phyloP scores from a whole-genome alignment of 139 green algal genomes.

The Mesotaenium endlicherianum region DNA sequence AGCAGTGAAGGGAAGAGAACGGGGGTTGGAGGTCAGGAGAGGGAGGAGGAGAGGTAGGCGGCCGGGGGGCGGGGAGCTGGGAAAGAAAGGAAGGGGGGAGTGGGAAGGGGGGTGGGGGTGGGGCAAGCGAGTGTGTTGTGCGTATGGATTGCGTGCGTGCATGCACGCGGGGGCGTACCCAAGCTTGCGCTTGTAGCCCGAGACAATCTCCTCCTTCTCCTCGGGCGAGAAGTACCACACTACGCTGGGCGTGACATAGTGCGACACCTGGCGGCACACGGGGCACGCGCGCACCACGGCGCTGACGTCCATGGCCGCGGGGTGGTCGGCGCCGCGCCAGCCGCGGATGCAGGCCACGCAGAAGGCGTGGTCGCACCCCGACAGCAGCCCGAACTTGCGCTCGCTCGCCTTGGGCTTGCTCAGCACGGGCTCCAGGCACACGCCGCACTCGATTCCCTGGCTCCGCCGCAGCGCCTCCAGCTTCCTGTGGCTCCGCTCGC shows the following conservation, averaged over 20 bases:
- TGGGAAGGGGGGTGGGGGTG: not conserved
- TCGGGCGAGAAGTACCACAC: conserved; percentile 23
- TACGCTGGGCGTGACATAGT: conserved; percentile 44
- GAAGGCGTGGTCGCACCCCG: conserved; percentile 54
- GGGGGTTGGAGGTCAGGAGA: no score
- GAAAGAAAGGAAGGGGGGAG: not conserved
- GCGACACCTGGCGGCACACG: conserved; percentile 11
- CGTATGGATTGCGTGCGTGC: no score
- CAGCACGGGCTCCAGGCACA: conserved; percentile 41
- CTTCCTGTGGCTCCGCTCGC: conserved; percentile 1
- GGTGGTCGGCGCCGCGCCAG: conserved; percentile 33
- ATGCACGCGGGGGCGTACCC: no score
- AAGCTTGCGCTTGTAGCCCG: conserved; percentile 42
- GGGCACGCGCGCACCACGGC: conserved; percentile 18
- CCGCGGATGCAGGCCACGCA: conserved; percentile 55
- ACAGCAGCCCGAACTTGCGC: conserved; percentile 51
- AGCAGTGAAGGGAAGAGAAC: not conserved
- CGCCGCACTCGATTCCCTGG: conserved; percentile 39
- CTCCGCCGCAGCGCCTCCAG: not conserved
- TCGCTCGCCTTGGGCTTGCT: conserved; percentile 24
- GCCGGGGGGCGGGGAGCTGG: not conserved
- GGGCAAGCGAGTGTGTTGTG: no score
- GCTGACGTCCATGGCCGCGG: not conserved
- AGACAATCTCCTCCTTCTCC: conserved; percentile 32
- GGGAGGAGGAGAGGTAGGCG: not conserved